Base-by-base conservation (phyloP, 306 rosid species). In the Quercus variabilis region DNA sequence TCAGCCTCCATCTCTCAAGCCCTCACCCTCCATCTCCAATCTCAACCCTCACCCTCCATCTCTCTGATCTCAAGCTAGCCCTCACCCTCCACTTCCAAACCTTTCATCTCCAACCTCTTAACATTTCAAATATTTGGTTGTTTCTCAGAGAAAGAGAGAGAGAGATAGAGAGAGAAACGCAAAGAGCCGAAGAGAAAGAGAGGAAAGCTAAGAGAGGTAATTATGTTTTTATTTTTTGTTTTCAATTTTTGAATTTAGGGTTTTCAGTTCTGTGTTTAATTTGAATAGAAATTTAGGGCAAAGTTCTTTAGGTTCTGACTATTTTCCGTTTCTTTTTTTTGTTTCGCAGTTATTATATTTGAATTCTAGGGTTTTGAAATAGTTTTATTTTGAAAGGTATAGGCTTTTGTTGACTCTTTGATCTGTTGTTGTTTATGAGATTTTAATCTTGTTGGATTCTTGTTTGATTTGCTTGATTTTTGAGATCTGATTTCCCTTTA, bases 161-260 rank as follows among this genome's bases (percentile, higher is more conserved):
- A 31, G 28, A 9, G 41, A 71, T 15, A 2, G 3, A 30, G 33
- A 64, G 2, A 35, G 30, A 10, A 18, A 2, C 9, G 21, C 0
- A 8, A 0, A 67, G 18, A 38, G 57, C 14, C 1, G 1, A 14
- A 8, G 7, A 21, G 80, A 43, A 30, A 64, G 69, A 52, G 55
- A 78, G 38, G 52, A 26, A 25, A 21, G 23, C 23, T 21, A 21
- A 17, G 52, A 17, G 71, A 85, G 90, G 91, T 89, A 71, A 15
- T 82, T 57, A 20, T 14, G 20, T 0, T 28, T 52, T 5, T 5
- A 14, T 13, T 23, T 63, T 67, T 57, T 21, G 33, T 4, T 30
- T 30, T 30, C 19, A 12, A 20, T 21, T 10, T 67, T 4, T 0
- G 5, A 14, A 49, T n/a, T 13, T 56, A 18, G 13, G 63, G 5